phyloP scores from a whole-genome alignment of 257 asterid genomes.

The Fraxinus cuspidata region DNA sequence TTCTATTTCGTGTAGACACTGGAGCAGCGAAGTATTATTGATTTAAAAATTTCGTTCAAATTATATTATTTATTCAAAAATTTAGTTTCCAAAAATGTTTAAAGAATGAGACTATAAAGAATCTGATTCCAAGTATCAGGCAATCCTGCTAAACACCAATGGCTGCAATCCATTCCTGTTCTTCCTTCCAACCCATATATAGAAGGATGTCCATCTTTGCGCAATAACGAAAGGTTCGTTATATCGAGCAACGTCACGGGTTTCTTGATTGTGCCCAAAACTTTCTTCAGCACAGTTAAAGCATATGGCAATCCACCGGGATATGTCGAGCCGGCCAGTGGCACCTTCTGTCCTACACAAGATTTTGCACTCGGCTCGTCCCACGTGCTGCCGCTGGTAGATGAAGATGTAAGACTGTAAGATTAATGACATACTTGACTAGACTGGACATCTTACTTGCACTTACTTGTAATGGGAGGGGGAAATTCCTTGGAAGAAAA shows the following conservation, averaged over 20 bases:
- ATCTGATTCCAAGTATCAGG: conserved; percentile 90
- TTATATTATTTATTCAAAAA: background rate
- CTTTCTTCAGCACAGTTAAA: conserved; percentile 56
- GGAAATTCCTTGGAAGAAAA: conserved; percentile 92
- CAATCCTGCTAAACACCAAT: conserved; percentile 90
- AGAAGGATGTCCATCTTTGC: conserved; percentile 95
- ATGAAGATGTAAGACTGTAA: background rate
- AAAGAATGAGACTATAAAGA: conserved; percentile 59
- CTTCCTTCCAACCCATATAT: conserved; percentile 55
- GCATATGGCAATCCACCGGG: conserved; percentile 73
- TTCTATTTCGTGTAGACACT: no score
- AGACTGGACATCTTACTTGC: background rate
- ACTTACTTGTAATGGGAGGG: conserved; percentile 93
- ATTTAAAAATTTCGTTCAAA: background rate
- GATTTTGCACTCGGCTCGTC: conserved; percentile 56
- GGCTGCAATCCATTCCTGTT: conserved; percentile 73
- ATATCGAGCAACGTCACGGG: conserved; percentile 60
- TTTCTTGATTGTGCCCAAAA: conserved; percentile 49
- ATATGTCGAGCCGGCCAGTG: conserved; percentile 58
- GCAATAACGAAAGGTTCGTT: conserved; percentile 65
- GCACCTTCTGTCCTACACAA: conserved; percentile 50
- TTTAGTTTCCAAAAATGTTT: background rate
- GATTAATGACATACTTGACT: background rate
- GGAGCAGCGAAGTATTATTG: no score
- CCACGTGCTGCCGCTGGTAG: conserved; percentile 70